phyloP scores from a whole-genome alignment of 169 alveolate genomes.

The Hammondia hammondi region DNA sequence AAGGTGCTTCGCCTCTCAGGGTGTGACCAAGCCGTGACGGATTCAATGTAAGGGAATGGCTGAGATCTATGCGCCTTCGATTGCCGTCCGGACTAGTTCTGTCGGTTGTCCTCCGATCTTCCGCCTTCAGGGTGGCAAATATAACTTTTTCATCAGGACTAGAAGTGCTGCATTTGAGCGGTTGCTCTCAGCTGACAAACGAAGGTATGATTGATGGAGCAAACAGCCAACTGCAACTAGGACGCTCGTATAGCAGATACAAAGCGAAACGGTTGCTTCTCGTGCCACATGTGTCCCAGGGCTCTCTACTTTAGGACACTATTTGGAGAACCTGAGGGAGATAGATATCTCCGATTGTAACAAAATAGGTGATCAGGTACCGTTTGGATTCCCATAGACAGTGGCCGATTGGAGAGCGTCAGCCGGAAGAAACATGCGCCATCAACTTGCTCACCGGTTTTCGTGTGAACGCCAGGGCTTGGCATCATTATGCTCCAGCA shows the following conservation, averaged over 20 bases:
- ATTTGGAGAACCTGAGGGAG: conserved; percentile 5
- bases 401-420: not conserved
- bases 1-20: conserved; percentile 36
- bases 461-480: not conserved
- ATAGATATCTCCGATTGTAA: not conserved
- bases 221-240: not conserved
- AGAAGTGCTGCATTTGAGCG: conserved; percentile 5
- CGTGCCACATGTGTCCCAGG: not conserved
- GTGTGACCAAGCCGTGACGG: not conserved
- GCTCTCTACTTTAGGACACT: not conserved
- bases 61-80: not conserved
- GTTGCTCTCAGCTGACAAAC: conserved; percentile 13
- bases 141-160: conserved; percentile 11
- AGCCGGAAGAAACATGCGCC: not conserved
- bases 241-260: not conserved
- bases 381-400: not conserved
- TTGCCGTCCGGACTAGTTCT: not conserved
- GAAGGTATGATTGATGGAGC: not conserved
- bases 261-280: not conserved
- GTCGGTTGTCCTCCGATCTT: not conserved
- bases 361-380: conserved; percentile 21
- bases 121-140: conserved; percentile 1
- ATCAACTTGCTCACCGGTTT: not conserved
- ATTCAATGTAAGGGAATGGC: not conserved
- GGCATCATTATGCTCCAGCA: conserved; percentile 1